A percentile compares a stretch with the other conserved stretches of the same genome.
Conservation (phyloP, 768 basidiomycete genomes). For the Boletellus emodensis region DNA sequence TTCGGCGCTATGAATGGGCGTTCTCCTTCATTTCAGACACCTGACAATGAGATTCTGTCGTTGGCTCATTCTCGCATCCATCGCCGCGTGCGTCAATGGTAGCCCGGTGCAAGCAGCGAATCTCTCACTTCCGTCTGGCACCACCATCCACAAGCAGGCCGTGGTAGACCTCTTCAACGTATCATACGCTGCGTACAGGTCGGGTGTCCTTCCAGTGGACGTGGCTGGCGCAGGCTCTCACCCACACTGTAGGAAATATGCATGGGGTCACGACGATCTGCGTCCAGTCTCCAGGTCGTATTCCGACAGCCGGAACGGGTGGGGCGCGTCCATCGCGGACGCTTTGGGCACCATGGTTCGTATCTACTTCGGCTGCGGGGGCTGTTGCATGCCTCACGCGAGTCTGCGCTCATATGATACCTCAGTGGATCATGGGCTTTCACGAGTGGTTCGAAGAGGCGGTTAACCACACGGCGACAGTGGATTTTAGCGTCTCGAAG, state of each 20-base stretch:
- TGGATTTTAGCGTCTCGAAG: conserved; percentile 50
- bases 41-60: conserved; percentile 5
- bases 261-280: conserved; percentile 61
- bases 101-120: conserved; percentile 40
- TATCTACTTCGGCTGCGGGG: background rate
- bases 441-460: conserved; percentile 48
- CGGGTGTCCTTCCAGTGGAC: background rate
- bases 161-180: conserved; percentile 48
- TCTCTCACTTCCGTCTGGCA: conserved; percentile 41
- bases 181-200: conserved; percentile 59
- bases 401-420: background rate
- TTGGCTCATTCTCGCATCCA: conserved; percentile 12
- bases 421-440: conserved; percentile 54
- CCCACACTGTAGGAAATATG: conserved; percentile 39
- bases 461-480: conserved; percentile 45
- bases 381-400: background rate
- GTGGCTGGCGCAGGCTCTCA: conserved; percentile 6
- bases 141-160: conserved; percentile 34
- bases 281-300: conserved; percentile 43
- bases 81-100: conserved; percentile 11
- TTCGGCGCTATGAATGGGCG: too few species aligned
- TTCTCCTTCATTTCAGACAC: conserved; percentile 42
- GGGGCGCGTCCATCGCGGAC: conserved; percentile 65
- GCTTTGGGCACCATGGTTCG: conserved; percentile 58
- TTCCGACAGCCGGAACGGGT: conserved; percentile 34